A percentile compares a stretch with the other conserved stretches of the same genome.
phyloP scores from a whole-genome alignment of 495 filamentous ascomycete species.

The Tirmania nivea region DNA sequence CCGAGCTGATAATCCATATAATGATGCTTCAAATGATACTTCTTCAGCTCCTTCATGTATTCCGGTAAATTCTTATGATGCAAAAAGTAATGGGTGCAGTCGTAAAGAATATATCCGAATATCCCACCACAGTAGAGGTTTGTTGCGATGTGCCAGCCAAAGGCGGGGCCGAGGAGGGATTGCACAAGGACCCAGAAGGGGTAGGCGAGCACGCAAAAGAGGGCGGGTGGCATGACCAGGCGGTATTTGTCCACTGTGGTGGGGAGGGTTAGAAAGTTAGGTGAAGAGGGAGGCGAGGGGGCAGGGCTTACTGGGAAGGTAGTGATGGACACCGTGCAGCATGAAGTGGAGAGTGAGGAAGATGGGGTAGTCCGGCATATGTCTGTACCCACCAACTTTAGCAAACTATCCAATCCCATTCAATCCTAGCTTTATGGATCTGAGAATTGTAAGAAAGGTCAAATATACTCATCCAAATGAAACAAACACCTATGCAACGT shows the following conservation, averaged over 20 bases:
- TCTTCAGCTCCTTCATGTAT: slow-evolving; percentile 80
- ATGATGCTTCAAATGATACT: slow-evolving; percentile 90
- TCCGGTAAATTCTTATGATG: slow-evolving; percentile 81
- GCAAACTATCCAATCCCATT: too few relatives aligned
- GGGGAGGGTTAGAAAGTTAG: slow-evolving; percentile 94
- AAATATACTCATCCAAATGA: slow-evolving; percentile 66
- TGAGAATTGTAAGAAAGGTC: neutral
- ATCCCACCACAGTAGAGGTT: slow-evolving; percentile 72
- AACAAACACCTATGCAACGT: slow-evolving; percentile 77
- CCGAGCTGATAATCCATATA: slow-evolving; percentile 92
- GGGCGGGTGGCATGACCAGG: slow-evolving; percentile 86
- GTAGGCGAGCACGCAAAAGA: slow-evolving; percentile 63
- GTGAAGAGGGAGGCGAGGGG: slow-evolving; percentile 70
- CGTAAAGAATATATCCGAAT: slow-evolving; percentile 90
- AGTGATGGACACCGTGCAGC: slow-evolving; percentile 94
- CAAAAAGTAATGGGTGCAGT: slow-evolving; percentile 97
- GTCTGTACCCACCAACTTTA: slow-evolving; percentile 26
- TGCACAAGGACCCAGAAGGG: slow-evolving; percentile 43
- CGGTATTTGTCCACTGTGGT: slow-evolving; percentile 94
- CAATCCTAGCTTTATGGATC: too few relatives aligned
- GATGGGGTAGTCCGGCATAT: slow-evolving; percentile 74
- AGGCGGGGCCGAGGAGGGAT: slow-evolving; percentile 68
- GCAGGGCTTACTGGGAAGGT: slow-evolving; percentile 36
- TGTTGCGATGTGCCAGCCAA: slow-evolving; percentile 61
- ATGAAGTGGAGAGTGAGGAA: slow-evolving; percentile 76